These are phyloP conservation scores for Calonectria pseudoturangicola DNA, from an alignment of 2,329 filamentous ascomycete species.

Conservation along the genomic window DNA sequence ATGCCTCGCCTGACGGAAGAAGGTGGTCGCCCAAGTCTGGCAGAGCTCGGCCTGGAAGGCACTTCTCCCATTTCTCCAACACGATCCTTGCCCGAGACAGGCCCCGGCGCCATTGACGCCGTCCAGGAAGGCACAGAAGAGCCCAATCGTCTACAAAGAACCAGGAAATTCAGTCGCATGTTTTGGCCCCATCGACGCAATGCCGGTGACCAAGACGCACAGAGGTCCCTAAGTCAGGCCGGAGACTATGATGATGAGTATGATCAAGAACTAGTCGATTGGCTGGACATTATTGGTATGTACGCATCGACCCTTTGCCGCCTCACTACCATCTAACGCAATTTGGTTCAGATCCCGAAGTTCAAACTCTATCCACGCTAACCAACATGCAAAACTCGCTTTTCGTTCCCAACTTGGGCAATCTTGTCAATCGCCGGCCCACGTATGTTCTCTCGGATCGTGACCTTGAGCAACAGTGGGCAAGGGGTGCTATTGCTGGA, in stretches of 20 bases:
- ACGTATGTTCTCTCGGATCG: slow-evolving; percentile 82
- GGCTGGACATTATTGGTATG: slow-evolving; percentile 63
- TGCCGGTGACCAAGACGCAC: slow-evolving; percentile 17
- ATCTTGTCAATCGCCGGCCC: slow-evolving; percentile 83
- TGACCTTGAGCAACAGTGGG: slow-evolving; percentile 52
- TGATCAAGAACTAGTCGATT: slow-evolving; percentile 62
- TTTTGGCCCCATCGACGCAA: slow-evolving; percentile 53
- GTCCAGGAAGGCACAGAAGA: slow-evolving; percentile 8
- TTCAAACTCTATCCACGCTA: slow-evolving; percentile 87
- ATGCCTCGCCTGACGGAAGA: slow-evolving; percentile 64
- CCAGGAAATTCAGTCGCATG: slow-evolving; percentile 53
- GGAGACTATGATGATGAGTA: slow-evolving; percentile 58
- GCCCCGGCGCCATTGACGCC: not conserved
- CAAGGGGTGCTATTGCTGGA: slow-evolving; percentile 45
- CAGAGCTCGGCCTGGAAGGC: slow-evolving; percentile 56
- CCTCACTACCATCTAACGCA: slow-evolving; percentile 21
- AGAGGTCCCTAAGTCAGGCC: slow-evolving; percentile 10
- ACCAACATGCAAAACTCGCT: slow-evolving; percentile 94
- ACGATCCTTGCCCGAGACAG: slow-evolving; percentile 53
- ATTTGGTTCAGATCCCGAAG: slow-evolving; percentile 80
- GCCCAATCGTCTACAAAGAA: slow-evolving; percentile 37
- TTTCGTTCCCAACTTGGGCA: slow-evolving; percentile 88
- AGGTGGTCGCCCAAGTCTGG: slow-evolving; percentile 59
- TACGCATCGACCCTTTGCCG: not conserved
- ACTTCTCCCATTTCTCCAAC: slow-evolving; percentile 52